Base-by-base conservation (phyloP, 306 rosid species). In the Inga oerstediana region DNA sequence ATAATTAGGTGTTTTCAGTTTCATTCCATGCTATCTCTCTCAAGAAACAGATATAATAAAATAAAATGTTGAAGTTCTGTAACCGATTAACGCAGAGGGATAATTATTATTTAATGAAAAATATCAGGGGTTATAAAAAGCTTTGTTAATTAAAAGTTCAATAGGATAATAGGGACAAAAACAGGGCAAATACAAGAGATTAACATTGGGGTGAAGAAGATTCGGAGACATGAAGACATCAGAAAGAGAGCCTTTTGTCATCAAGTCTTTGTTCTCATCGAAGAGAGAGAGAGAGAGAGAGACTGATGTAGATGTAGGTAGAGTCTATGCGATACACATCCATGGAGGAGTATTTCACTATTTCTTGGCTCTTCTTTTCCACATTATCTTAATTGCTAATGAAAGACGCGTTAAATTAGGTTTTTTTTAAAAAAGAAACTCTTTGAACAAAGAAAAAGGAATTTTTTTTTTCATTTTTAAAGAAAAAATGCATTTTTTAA, bases 191-290 rank as follows among this genome's bases (percentile, higher is more conserved):
- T 17, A 37, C 27, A 19, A 27, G 74, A 39, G 51, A 70, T 70
- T 41, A 70, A 2, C 75, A 30, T 71, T 71, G 75, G 24, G 20
- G 75, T 12, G 54, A 71, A 43, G 35, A 44, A 71, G 75, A 71
- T 71, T 43, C 75, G 75, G 75, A 44, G 75, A 44, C 75, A 71
- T 41, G 75, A 11, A 39, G 51, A 69, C 74, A 41, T 10, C 17
- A 69, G 52, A 43, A 22, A 44, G 54, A 71, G 75, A 41, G 75
- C 35, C 32, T 71, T 43, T 71, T 71, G 75, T 71, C 75, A 71
- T 4, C 54, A 44, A 44, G 54, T 44, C 54, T 20, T 43, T 71
- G 75, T 71, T 71, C 75, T 71, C 75, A 71, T 44, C 54, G 10
- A n/a, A 0, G 27, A 24, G 27, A n/a, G 75, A 22, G 35, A 2